These are phyloP conservation scores for Sporothrix pallida DNA, from an alignment of 2,329 filamentous ascomycete species.

Conservation along the genomic window DNA sequence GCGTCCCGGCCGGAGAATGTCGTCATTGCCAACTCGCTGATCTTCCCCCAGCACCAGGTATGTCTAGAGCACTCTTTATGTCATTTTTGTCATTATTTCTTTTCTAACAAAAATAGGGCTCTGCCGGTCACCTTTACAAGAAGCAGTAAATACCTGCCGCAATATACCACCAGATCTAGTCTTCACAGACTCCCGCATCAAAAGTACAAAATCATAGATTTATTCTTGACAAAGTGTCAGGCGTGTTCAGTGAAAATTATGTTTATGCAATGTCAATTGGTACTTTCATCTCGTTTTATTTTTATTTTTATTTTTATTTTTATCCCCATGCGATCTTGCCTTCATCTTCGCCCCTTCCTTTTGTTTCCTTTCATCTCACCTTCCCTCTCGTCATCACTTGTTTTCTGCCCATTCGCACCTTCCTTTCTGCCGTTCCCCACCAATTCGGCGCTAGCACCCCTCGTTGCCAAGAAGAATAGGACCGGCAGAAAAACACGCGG, in stretches of 20 bases:
- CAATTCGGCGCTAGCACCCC: slow-evolving; percentile 22
- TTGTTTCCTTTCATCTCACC: not conserved
- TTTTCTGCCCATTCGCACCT: not conserved
- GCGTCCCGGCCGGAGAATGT: slow-evolving; percentile 87
- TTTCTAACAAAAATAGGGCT: slow-evolving; percentile 32
- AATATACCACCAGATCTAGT: slow-evolving; percentile 20
- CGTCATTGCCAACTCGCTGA: slow-evolving; percentile 82
- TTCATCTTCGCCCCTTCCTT: not conserved
- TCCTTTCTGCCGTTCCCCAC: not conserved
- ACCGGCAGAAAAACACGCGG: slow-evolving; percentile 35
- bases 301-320: not conserved
- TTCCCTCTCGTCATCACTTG: not conserved
- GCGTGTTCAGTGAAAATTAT: not conserved
- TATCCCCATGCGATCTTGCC: not conserved
- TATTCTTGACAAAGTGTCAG: slow-evolving; percentile 8
- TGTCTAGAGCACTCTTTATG: not conserved
- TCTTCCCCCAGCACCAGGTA: slow-evolving; percentile 88
- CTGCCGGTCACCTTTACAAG: slow-evolving; percentile 33
- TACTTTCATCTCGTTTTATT: not conserved
- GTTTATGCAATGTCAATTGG: not conserved
- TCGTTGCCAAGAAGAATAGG: slow-evolving; percentile 29
- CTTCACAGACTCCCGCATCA: slow-evolving; percentile 9
- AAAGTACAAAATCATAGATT: slow-evolving; percentile 18
- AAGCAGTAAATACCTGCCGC: slow-evolving; percentile 22
- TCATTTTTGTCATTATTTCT: not conserved